phyloP scores from a whole-genome alignment of 2,329 filamentous ascomycete species.

The Trichophyton benhamiae region DNA sequence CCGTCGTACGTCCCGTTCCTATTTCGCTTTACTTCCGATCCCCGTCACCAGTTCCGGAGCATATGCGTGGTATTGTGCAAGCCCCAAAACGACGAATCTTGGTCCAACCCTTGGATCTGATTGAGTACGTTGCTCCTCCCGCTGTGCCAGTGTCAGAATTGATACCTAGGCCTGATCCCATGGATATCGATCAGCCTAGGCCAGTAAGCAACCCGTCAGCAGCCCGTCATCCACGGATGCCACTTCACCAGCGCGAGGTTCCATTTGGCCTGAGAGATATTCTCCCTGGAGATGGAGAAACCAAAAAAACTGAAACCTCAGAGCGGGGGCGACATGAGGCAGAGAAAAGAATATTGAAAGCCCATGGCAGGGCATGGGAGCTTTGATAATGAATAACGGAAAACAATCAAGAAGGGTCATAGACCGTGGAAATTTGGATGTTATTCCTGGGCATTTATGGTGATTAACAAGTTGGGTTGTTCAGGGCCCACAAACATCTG shows the following conservation, averaged over 20 bases:
- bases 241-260: background rate
- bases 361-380: conserved; percentile 8
- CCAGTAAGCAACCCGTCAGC: background rate
- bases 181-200: background rate
- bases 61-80: background rate
- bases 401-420: no score
- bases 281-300: background rate
- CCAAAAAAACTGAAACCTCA: background rate
- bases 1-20: background rate
- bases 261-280: background rate
- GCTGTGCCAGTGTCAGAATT: background rate
- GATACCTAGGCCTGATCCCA: background rate
- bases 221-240: background rate
- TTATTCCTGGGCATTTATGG: no score
- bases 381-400: background rate
- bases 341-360: background rate
- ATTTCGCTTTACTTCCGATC: no score
- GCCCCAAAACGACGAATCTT: background rate
- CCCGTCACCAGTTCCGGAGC: no score
- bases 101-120: background rate
- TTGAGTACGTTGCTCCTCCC: background rate
- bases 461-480: no score
- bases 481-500: no score
- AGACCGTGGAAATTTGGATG: no score
- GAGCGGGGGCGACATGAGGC: background rate